Conservation (phyloP, 306 rosid genomes). For the Cucumis hystrix region DNA sequence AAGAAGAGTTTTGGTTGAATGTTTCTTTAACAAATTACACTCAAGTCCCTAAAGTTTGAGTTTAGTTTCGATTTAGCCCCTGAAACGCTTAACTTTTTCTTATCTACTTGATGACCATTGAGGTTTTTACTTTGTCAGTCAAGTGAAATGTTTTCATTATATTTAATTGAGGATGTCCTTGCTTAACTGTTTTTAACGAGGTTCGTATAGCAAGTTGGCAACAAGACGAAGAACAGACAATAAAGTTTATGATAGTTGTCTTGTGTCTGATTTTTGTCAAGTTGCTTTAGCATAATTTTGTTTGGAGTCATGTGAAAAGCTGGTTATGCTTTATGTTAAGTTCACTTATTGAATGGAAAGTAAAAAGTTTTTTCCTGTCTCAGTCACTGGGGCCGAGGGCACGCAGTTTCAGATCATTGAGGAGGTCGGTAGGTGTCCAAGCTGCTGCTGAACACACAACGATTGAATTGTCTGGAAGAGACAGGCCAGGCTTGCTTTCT, state of each 20-base stretch:
- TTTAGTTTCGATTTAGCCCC: neutral
- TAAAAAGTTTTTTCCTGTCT: neutral
- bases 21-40: neutral
- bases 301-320: neutral
- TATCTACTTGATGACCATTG: neutral
- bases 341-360: neutral
- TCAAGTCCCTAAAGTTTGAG: neutral
- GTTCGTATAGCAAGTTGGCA: neutral
- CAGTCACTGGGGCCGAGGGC: slow-evolving; percentile 76
- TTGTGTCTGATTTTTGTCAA: neutral
- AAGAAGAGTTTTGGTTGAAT: neutral
- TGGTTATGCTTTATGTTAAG: neutral
- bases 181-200: neutral
- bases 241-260: neutral
- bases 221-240: neutral
- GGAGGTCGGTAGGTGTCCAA: slow-evolving; percentile 81
- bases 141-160: neutral
- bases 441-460: slow-evolving; percentile 72
- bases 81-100: neutral
- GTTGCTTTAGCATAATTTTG: neutral
- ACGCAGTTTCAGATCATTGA: slow-evolving; percentile 59
- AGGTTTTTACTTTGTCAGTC: neutral
- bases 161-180: neutral
- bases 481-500: slow-evolving; percentile 84
- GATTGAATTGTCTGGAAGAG: slow-evolving; percentile 77